Evolutionary conservation across 164 flowering plant species (phyloP).

Genomic region (Malania oleifera): DNA sequence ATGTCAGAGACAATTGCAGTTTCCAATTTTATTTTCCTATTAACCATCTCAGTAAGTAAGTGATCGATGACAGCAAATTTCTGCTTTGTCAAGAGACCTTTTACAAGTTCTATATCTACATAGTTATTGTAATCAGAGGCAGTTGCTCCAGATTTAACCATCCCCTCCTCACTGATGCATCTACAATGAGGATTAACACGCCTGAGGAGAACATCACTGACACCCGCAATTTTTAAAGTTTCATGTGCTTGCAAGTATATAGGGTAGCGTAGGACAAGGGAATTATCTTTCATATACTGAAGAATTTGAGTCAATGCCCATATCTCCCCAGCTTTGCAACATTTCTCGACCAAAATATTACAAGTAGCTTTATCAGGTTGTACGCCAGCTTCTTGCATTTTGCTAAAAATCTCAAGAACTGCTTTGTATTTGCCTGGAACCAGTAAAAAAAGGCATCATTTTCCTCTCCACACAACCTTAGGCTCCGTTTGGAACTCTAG

Average conservation of each 20-base stretch:
- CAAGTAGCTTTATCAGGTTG: slow-evolving; percentile 87
- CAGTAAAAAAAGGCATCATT: not conserved
- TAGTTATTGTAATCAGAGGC: slow-evolving; percentile 11
- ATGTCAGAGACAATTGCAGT: slow-evolving; percentile 37
- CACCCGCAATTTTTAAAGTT: slow-evolving; percentile 43
- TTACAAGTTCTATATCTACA: slow-evolving; percentile 38
- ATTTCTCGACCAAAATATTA: slow-evolving; percentile 73
- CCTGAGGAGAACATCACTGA: slow-evolving; percentile 54
- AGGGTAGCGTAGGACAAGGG: slow-evolving; percentile 66
- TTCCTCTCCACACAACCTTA: not conserved
- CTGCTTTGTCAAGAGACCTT: slow-evolving; percentile 36
- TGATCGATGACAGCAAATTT: slow-evolving; percentile 53
- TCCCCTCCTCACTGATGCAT: slow-evolving; percentile 14
- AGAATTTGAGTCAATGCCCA: slow-evolving; percentile 45
- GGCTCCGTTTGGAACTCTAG: no score
- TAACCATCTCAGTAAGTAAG: slow-evolving; percentile 34
- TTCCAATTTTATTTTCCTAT: slow-evolving; percentile 32
- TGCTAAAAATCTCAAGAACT: slow-evolving; percentile 63
- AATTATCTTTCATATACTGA: slow-evolving; percentile 59
- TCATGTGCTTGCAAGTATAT: slow-evolving; percentile 58
- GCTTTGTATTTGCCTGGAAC: slow-evolving; percentile 56
- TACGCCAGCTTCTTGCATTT: slow-evolving; percentile 84
- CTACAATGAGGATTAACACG: slow-evolving; percentile 72
- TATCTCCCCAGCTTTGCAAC: slow-evolving; percentile 51
- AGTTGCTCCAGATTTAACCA: slow-evolving; percentile 1